These are phyloP conservation scores for Boletus pseudopeckii DNA, from an alignment of 768 basidiomycete genomes.

Conservation along the genomic window DNA sequence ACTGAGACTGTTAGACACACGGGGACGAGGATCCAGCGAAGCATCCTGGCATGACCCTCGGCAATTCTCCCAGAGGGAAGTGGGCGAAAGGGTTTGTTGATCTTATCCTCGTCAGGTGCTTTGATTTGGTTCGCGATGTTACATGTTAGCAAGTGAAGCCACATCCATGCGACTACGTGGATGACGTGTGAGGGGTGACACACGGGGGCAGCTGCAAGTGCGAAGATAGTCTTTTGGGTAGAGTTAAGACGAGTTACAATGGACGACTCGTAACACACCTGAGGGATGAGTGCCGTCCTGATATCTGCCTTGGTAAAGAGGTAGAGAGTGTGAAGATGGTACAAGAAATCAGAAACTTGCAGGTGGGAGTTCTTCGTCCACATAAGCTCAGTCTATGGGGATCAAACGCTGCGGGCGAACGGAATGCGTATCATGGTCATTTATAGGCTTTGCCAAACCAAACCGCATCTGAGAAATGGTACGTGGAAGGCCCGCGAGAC, in stretches of 20 bases:
- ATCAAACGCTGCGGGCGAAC: not conserved
- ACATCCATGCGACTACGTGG: constrained; percentile 38
- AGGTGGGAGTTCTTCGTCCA: not conserved
- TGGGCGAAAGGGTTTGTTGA: constrained; percentile 42
- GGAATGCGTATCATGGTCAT: not conserved
- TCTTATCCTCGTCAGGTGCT: constrained; percentile 36
- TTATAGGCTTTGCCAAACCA: not conserved
- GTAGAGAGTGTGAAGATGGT: constrained; percentile 20
- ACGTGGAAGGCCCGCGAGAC: no score
- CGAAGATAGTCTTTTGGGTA: constrained; percentile 29
- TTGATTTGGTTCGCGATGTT: constrained; percentile 39
- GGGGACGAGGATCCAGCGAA: constrained; percentile 36
- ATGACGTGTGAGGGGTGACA: constrained; percentile 8
- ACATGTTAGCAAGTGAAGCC: constrained; percentile 41
- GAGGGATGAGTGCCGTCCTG: constrained; percentile 15
- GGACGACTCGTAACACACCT: constrained; percentile 6
- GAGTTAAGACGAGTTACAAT: not conserved
- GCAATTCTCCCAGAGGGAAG: constrained; percentile 41
- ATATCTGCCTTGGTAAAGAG: constrained; percentile 25
- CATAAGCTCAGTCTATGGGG: not conserved
- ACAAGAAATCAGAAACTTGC: not conserved
- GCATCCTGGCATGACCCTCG: constrained; percentile 26
- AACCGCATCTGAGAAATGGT: not conserved
- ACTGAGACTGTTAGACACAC: constrained; percentile 32
- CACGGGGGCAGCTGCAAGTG: constrained; percentile 23